These are phyloP conservation scores for Quercus phellos DNA, from an alignment of 331 rosid genomes.

Conservation along the genomic window DNA sequence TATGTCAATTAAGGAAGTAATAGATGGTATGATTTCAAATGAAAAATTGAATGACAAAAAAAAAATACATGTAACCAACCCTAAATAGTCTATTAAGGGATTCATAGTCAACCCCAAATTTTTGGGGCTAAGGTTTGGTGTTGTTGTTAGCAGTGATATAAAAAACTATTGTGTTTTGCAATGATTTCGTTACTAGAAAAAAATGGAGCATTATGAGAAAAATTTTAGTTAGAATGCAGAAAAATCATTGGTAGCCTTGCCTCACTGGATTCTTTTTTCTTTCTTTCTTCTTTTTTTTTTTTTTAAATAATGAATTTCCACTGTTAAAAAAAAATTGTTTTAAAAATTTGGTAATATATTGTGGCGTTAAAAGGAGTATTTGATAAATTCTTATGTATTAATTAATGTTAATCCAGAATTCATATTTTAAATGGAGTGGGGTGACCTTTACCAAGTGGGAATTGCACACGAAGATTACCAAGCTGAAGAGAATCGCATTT, in stretches of 20 bases:
- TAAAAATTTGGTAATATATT: not conserved
- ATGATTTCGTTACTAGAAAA: not conserved
- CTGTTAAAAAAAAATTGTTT: not conserved
- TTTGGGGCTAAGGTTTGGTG: too few species aligned
- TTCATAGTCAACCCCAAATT: too few species aligned
- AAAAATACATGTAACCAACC: too few species aligned
- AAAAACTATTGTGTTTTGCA: not conserved
- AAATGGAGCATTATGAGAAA: not conserved
- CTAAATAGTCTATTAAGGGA: too few species aligned
- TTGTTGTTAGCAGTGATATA: too few species aligned
- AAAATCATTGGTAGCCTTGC: too few species aligned
- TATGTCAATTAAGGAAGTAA: too few species aligned
- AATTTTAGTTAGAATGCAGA: not conserved
- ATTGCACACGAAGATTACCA: not conserved
- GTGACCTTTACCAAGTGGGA: not conserved
- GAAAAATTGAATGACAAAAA: too few species aligned
- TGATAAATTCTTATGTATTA: not conserved
- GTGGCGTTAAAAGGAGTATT: not conserved
- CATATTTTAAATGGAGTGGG: not conserved
- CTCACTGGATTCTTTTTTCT: not conserved
- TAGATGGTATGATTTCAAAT: too few species aligned
- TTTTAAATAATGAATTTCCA: not conserved
- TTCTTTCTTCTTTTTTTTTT: fast-evolving
- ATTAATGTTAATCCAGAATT: not conserved
- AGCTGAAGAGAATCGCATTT: not conserved